Conservation (phyloP, 495 filamentous ascomycete species). For the Xylaria acuta region DNA sequence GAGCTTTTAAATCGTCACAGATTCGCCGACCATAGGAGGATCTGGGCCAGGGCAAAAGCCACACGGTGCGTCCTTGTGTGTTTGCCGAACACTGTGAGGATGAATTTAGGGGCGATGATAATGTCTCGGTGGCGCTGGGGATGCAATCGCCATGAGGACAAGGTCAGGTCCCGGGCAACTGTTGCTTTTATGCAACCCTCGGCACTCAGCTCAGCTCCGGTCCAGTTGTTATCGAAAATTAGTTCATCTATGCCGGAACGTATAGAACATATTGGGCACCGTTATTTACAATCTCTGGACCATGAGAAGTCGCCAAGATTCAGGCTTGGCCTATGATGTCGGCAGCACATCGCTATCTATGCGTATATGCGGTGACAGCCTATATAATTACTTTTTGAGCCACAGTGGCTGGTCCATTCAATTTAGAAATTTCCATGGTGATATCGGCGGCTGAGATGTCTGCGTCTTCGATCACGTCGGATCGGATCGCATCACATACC, state of each 20-base stretch:
- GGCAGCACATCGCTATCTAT: background rate
- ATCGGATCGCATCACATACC: constrained; percentile 13
- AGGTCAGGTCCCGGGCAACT: background rate
- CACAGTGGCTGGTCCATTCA: background rate
- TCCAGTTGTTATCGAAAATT: background rate
- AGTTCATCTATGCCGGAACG: background rate
- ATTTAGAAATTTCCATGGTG: background rate
- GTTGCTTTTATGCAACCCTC: constrained; percentile 16
- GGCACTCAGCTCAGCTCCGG: constrained; percentile 14
- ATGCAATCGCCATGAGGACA: background rate
- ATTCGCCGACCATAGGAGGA: background rate
- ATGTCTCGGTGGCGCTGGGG: background rate
- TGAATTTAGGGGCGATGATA: background rate
- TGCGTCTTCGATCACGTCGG: background rate
- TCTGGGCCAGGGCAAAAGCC: background rate
- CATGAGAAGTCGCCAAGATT: background rate
- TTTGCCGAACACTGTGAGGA: background rate
- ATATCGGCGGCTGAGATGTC: background rate
- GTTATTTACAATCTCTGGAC: background rate
- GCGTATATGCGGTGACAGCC: background rate
- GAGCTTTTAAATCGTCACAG: background rate
- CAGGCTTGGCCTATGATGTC: background rate
- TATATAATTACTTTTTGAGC: background rate
- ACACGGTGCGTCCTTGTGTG: background rate
- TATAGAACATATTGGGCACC: background rate